Base-by-base conservation (phyloP, 2,329 filamentous ascomycete species). In the Fusarium longipes region DNA sequence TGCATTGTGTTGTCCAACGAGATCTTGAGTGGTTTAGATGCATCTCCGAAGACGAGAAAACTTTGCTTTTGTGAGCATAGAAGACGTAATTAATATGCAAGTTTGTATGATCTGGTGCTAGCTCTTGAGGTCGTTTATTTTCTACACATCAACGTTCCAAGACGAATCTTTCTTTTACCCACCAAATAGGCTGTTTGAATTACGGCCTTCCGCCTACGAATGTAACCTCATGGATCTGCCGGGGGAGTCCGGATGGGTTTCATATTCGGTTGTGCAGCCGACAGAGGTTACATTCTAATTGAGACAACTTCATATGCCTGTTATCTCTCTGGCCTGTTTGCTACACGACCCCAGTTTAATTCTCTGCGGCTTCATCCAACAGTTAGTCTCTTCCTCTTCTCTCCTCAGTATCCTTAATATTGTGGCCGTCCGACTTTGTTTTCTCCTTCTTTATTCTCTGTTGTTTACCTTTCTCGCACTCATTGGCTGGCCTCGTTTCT, bases 251-350 rank as follows among this genome's bases (percentile, higher is more conserved):
- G 45, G 45, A 17, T 36, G 32, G 45, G 45, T 49, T 49, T 49
- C 45, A 49, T 14, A 51, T 42, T 42, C 48, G 35, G 35, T 30
- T 51, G 25, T 51, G 48, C 35, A 49, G 45, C 45, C 45, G 45
- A 49, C 27, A 22, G 22, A 29, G 4, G 40, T 43, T 43, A n/a
- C 40, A 43, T 17, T 43, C 11, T 43, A 29, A 43, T 29, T 43
- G n/a, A 24, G 45, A 38, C 32, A 27, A 49, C 45, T 36, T 49
- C 22, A 36, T 25, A 1, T 18, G 17, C 45, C 27, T 49, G 30
- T 49, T 24, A 17, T 38, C 30, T 49, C 45, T 33, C 22, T 14
- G 24, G 17, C 7, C 10, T 27, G 17, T 43, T 27, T 36, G 22
- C 22, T 38, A 17, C 22, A 12, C 5, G 12, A 32, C 22, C 38